phyloP scores from a whole-genome alignment of 352 stramenopile species.

The Globisporangium barbulae region DNA sequence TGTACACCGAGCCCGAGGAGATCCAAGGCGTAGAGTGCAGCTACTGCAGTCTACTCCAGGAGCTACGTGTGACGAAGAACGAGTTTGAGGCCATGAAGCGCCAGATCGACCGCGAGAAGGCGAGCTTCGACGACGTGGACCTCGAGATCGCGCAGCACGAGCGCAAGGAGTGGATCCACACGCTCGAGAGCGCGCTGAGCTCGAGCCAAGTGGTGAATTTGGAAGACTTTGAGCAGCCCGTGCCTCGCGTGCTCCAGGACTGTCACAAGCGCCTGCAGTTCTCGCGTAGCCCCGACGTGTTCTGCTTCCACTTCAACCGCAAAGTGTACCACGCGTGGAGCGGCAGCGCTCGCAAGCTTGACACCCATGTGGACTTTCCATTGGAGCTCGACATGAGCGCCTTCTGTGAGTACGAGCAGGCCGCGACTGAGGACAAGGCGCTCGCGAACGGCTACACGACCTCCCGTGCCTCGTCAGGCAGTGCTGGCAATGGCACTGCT shows the following conservation, averaged over 20 bases:
- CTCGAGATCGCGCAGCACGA: slow-evolving; percentile 58
- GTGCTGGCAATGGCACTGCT: background rate
- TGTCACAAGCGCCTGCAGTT: slow-evolving; percentile 76
- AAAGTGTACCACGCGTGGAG: slow-evolving; percentile 76
- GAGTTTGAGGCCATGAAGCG: slow-evolving; percentile 22
- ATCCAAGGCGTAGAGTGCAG: slow-evolving; percentile 76
- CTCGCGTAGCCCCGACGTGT: slow-evolving; percentile 73
- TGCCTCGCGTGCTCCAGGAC: slow-evolving; percentile 38
- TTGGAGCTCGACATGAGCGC: slow-evolving; percentile 70
- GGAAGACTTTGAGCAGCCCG: slow-evolving; percentile 34
- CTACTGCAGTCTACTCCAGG: slow-evolving; percentile 58
- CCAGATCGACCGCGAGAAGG: slow-evolving; percentile 15
- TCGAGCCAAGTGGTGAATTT: slow-evolving; percentile 29
- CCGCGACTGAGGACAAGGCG: slow-evolving; percentile 27
- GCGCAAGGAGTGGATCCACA: slow-evolving; percentile 66
- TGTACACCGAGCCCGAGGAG: slow-evolving; percentile 67
- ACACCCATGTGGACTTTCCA: slow-evolving; percentile 80
- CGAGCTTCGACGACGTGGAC: slow-evolving; percentile 28
- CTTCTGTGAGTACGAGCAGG: slow-evolving; percentile 68
- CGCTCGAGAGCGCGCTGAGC: slow-evolving; percentile 38
- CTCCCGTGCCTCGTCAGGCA: background rate
- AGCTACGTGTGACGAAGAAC: slow-evolving; percentile 39
- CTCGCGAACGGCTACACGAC: slow-evolving; percentile 20
- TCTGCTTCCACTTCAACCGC: slow-evolving; percentile 87
- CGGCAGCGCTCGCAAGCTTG: slow-evolving; percentile 68